Percentiles rank a stretch among this genome's conserved stretches.
Evolutionary conservation across 805 yeast species (phyloP).

Genomic region (Saccharomycopsis malanga): DNA sequence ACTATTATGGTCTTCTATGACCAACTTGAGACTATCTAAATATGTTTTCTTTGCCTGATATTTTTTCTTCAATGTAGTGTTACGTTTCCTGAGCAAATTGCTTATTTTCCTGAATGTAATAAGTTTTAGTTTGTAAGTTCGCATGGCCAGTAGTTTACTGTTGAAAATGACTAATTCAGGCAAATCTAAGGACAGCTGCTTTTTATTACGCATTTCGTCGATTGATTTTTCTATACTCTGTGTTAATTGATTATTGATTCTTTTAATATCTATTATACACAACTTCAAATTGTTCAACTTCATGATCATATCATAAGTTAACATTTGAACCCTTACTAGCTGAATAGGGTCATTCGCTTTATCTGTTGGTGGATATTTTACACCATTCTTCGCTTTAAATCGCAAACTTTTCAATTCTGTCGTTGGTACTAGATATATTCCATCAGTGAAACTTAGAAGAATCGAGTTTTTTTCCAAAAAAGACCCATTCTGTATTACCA

Average conservation of each 20-base stretch:
- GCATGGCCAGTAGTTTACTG: not conserved
- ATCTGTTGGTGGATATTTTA: not conserved
- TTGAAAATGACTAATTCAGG: not conserved
- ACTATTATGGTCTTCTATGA: conserved; percentile 1
- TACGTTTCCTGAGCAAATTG: conserved; percentile 1
- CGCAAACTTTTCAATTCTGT: conserved; percentile 6
- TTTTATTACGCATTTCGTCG: not conserved
- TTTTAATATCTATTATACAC: conserved; percentile 30
- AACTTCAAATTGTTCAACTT: conserved; percentile 31
- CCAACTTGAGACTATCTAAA: not conserved
- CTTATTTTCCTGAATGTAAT: not conserved
- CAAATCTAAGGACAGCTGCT: not conserved
- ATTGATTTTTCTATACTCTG: not conserved
- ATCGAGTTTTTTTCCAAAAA: conserved; percentile 21
- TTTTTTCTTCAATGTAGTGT: not conserved
- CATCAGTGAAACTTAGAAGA: conserved; percentile 28
- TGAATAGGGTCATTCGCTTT: not conserved
- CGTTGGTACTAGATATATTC: conserved; percentile 23
- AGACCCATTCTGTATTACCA: not conserved
- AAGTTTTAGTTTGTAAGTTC: not conserved
- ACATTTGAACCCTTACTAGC: conserved; percentile 23
- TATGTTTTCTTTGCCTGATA: not conserved
- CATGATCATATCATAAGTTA: conserved; percentile 35
- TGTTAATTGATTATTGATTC: conserved; percentile 14
- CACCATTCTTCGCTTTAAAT: not conserved